Percentiles rank a stretch among this genome's conserved stretches.
Evolutionary conservation across 495 filamentous ascomycete genomes (phyloP).

Genomic region (Aspergillus bridgeri): DNA sequence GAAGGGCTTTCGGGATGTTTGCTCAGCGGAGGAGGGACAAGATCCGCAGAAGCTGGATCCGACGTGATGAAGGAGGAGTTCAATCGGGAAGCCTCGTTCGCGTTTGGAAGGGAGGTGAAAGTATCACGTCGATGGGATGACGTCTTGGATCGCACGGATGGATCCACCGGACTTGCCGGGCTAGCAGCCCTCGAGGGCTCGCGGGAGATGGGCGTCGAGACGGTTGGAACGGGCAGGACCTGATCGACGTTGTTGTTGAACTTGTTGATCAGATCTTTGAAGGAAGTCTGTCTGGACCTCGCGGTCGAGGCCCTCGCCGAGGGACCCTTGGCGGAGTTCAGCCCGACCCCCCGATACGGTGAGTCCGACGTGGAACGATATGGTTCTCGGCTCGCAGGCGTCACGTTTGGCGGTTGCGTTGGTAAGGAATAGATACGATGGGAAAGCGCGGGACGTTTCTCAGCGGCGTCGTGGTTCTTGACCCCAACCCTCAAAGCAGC

Average conservation of each 20-base stretch:
- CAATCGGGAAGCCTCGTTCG: conserved; percentile 10
- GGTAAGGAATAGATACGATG: conserved; percentile 30
- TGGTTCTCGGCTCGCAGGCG: conserved; percentile 24
- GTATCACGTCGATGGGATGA: conserved; percentile 28
- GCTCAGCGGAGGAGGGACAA: conserved; percentile 2
- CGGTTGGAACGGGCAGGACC: conserved; percentile 43
- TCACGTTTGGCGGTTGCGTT: conserved; percentile 23
- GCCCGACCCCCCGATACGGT: conserved; percentile 23
- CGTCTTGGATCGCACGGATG: conserved; percentile 21
- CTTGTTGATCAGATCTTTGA: conserved; percentile 59
- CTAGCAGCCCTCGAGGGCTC: conserved; percentile 27
- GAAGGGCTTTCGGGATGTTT: conserved; percentile 1
- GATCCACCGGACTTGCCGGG: conserved; percentile 29
- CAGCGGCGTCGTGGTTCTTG: conserved; percentile 23
- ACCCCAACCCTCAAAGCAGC: conserved; percentile 24
- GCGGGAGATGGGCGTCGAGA: conserved; percentile 29
- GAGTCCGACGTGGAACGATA: conserved; percentile 39
- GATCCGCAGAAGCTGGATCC: conserved; percentile 6
- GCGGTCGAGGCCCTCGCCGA: conserved; percentile 20
- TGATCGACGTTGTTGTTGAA: conserved; percentile 58
- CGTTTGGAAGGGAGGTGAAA: conserved; percentile 17
- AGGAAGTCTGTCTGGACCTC: conserved; percentile 46
- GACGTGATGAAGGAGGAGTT: conserved; percentile 7
- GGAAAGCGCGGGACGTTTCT: conserved; percentile 13
- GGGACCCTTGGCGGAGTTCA: conserved; percentile 17